Base-by-base conservation (phyloP, 768 basidiomycete species). In the Lactarius sp. region DNA sequence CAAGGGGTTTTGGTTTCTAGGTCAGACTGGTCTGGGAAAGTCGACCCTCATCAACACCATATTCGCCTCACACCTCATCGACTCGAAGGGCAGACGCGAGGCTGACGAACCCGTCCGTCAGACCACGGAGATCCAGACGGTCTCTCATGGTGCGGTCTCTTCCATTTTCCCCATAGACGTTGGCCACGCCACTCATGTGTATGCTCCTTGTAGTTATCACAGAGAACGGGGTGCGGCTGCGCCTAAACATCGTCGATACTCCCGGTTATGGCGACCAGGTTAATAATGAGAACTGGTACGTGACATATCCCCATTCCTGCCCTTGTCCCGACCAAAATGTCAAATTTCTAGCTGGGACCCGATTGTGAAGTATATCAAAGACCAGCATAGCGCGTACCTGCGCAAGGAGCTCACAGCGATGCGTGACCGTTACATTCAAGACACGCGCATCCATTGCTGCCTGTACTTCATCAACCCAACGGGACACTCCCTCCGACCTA, bases 11-110 rank as follows among this genome's bases (percentile, higher is more conserved):
- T 42, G 57, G 9, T 16, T 18, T 22, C 13, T 68, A 97, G 95
- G 95, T 58, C 96, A 96, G 81, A 98, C 94, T 56, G 96, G 96
- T 66, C 81, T 99, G 51, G 96, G 96, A 75, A 99, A 99, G 81
- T 97, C 94, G 72, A 99, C 96, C 51, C 81, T 99, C 72, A 93
- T 98, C 75, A 98, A 98, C 83, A 98, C 96, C 53, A 92, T 99
- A 76, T 99, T 99, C 74, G 96, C 97, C 64, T 96, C 94, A 61
- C 96, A 98, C 79, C 83, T 99, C 74, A 89, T 98, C 71, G 95
- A 97, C 79, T 92, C 94, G 44, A 98, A 99, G 82, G 96, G 97
- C 41, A 90, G 97, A 33, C 77, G 94, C 68, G 84, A 88, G 65
- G 77, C 92, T 9, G 90, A 95, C 64, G 92, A 94, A 70, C 88